Evolutionary conservation across 148 eudicot genomes (phyloP).

Genomic region (Chenopodium quinoa): DNA sequence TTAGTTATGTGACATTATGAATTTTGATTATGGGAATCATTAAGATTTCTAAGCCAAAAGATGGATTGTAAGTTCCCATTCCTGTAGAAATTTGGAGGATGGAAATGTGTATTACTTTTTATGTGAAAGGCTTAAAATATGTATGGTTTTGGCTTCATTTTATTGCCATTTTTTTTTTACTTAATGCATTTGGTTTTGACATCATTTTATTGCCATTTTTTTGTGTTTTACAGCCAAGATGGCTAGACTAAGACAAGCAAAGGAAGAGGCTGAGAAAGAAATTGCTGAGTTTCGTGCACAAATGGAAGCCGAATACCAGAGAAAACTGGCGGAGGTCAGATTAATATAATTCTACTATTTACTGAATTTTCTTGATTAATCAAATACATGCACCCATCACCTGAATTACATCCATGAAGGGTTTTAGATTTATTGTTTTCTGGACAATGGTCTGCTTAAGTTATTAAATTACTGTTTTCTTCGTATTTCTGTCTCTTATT

Average conservation of each 20-base stretch:
- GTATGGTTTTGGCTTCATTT: not conserved
- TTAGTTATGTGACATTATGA: not conserved
- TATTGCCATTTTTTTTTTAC: slow-evolving; percentile 5
- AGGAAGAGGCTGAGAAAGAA: slow-evolving; percentile 91
- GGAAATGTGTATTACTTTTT: not conserved
- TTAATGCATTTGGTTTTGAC: not conserved
- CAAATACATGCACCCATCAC: too few relatives aligned
- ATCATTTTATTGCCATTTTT: slow-evolving; percentile 2
- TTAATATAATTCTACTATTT: not conserved
- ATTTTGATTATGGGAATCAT: not conserved
- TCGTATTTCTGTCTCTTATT: not conserved
- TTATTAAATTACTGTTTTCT: not conserved
- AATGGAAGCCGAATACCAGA: slow-evolving; percentile 74
- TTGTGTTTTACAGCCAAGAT: slow-evolving; percentile 51
- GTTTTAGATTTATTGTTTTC: not conserved
- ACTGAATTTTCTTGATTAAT: not conserved
- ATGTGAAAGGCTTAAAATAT: not conserved
- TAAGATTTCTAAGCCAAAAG: not conserved
- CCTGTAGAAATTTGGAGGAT: not conserved
- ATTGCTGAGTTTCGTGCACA: slow-evolving; percentile 83
- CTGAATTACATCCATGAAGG: not conserved
- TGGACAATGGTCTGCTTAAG: too few relatives aligned
- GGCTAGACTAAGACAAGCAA: slow-evolving; percentile 85
- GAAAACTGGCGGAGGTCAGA: slow-evolving; percentile 69
- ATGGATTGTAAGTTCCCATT: not conserved